Conservation (phyloP, 164 flowering plant genomes). For the Nymphaea thermarum region DNA sequence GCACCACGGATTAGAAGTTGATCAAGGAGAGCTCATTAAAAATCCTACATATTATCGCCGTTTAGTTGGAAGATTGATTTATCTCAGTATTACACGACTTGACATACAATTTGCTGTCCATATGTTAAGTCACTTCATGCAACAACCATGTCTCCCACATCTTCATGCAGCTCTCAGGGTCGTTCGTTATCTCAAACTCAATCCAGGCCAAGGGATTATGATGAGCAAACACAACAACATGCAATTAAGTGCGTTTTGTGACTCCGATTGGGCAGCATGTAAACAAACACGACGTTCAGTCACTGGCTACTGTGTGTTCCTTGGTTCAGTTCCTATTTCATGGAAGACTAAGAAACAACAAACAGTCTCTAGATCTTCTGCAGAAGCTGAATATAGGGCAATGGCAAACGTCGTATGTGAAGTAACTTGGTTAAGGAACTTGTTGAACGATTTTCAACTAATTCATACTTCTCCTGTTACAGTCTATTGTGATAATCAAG, state of each 20-base stretch:
- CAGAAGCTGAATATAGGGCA: too few relatives aligned
- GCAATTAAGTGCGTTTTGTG: neutral
- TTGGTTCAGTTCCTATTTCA: too few relatives aligned
- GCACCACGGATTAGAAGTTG: neutral
- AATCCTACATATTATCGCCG: neutral
- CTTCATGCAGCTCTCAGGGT: neutral
- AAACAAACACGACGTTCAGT: too few relatives aligned
- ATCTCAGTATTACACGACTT: neutral
- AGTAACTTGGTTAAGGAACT: neutral
- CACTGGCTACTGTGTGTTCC: too few relatives aligned
- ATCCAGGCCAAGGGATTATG: neutral
- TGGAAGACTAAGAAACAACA: too few relatives aligned
- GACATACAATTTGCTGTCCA: neutral
- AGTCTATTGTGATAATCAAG: neutral
- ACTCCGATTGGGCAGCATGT: neutral
- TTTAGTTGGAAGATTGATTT: neutral
- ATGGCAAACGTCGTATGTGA: too few relatives aligned
- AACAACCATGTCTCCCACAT: neutral
- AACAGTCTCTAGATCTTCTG: too few relatives aligned
- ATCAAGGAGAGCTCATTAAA: neutral
- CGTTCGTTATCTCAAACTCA: neutral
- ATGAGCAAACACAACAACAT: neutral
- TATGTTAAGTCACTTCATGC: neutral
- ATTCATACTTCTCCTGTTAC: neutral
- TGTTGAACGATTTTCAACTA: neutral